Conservation (phyloP, 202 grass and related monocot genomes). For the Zizania palustris region DNA sequence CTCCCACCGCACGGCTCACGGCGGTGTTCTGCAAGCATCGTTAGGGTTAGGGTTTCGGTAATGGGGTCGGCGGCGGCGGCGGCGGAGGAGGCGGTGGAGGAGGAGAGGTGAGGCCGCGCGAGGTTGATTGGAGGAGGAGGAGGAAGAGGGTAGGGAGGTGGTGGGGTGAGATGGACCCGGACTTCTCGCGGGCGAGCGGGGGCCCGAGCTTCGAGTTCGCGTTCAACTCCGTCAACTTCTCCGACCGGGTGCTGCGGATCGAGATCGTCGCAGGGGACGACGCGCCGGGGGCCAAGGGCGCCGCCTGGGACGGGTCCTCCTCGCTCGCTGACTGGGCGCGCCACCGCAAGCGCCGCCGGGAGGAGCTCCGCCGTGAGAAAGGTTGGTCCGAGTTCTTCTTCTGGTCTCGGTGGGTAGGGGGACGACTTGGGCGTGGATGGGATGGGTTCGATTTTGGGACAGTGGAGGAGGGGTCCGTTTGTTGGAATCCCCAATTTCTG, state of each 20-base stretch:
- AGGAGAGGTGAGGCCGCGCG: conserved; percentile 26
- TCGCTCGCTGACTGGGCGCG: conserved; percentile 81
- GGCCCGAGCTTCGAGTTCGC: conserved; percentile 92
- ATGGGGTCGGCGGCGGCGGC: background rate
- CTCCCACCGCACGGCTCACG: too few species aligned
- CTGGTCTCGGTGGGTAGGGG: background rate
- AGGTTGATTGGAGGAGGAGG: conserved; percentile 16
- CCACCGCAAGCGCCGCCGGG: conserved; percentile 73
- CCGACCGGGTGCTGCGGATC: conserved; percentile 94
- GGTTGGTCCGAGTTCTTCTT: conserved; percentile 31
- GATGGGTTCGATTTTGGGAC: conserved; percentile 1
- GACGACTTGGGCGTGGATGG: background rate
- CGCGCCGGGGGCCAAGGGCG: conserved; percentile 51
- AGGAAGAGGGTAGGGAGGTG: background rate
- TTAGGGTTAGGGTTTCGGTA: conserved; percentile 34
- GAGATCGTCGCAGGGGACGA: conserved; percentile 77
- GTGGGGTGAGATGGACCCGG: conserved; percentile 84
- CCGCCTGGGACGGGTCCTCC: conserved; percentile 55
- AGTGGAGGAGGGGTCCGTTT: background rate
- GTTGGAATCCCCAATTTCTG: conserved; percentile 20
- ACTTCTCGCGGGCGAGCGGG: conserved; percentile 66
- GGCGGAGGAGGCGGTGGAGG: too few species aligned
- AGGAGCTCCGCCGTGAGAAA: conserved; percentile 68
- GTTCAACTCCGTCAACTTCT: conserved; percentile 97
- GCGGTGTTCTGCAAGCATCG: background rate